Conservation (phyloP, 768 basidiomycete species). For the Psilocybe sp. region DNA sequence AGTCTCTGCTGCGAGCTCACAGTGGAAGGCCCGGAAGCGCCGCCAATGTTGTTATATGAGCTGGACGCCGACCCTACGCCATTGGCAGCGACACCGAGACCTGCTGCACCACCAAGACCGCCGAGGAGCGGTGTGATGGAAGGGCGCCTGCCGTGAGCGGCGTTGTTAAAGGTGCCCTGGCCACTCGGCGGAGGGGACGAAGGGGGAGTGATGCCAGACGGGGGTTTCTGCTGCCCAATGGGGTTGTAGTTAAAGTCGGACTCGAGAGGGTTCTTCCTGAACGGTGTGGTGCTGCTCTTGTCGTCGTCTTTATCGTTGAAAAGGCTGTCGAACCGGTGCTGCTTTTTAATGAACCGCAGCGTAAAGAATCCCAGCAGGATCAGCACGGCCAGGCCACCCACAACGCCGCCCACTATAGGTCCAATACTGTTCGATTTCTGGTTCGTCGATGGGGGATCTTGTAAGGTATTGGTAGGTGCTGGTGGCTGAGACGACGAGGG, state of each 20-base stretch:
- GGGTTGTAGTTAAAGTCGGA: constrained; percentile 62
- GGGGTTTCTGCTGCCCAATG: constrained; percentile 42
- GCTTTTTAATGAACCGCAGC: constrained; percentile 23
- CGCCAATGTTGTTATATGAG: constrained; percentile 13
- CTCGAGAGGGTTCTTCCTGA: constrained; percentile 18
- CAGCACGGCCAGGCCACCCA: constrained; percentile 23
- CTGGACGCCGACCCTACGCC: constrained; percentile 14
- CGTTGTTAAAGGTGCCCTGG: constrained; percentile 6
- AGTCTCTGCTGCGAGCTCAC: constrained; percentile 37
- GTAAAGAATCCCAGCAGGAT: constrained; percentile 20
- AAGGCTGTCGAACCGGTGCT: constrained; percentile 21
- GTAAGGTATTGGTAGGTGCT: constrained; percentile 5
- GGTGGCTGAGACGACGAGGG: not conserved
- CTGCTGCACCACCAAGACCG: constrained; percentile 15
- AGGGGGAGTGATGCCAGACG: not conserved
- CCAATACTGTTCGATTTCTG: constrained; percentile 16
- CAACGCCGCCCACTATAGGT: constrained; percentile 25
- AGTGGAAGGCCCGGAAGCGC: constrained; percentile 40
- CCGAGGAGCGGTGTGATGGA: constrained; percentile 25
- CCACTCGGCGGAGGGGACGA: constrained; percentile 2
- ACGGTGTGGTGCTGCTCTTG: constrained; percentile 10
- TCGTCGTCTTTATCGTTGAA: constrained; percentile 18
- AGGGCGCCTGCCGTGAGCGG: constrained; percentile 14
- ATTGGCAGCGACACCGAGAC: constrained; percentile 7
- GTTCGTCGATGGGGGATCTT: not conserved